Conservation (phyloP, 2,329 filamentous ascomycete genomes). For the Penicillium sp. region DNA sequence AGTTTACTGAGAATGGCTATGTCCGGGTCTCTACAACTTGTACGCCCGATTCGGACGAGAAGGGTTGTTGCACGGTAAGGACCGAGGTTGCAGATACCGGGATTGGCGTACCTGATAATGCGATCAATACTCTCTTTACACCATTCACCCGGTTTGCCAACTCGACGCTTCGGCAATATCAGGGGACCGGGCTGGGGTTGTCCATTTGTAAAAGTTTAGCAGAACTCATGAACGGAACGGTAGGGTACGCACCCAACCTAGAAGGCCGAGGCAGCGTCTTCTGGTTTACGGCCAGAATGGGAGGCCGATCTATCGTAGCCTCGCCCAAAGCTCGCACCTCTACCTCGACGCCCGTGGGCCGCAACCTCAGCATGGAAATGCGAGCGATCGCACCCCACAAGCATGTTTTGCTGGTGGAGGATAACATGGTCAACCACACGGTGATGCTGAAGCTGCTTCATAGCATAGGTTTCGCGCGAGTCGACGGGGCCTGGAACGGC, state of each 20-base stretch:
- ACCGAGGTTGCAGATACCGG: conserved; percentile 61
- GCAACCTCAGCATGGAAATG: conserved; percentile 37
- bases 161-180: conserved; percentile 58
- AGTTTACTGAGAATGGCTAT: conserved; percentile 64
- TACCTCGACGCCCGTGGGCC: conserved; percentile 17
- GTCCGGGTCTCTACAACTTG: conserved; percentile 53
- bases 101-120: conserved; percentile 56
- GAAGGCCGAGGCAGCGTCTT: conserved; percentile 56
- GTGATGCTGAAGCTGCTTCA: conserved; percentile 46
- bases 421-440: conserved; percentile 50
- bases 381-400: conserved; percentile 44
- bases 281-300: conserved; percentile 56
- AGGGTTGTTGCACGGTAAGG: conserved; percentile 50
- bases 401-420: conserved; percentile 48
- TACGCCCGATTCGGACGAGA: conserved; percentile 46
- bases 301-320: conserved; percentile 39
- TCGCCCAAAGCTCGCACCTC: conserved; percentile 34
- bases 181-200: conserved; percentile 62
- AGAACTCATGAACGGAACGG: conserved; percentile 61
- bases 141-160: conserved; percentile 63
- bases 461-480: conserved; percentile 47
- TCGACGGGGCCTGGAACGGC: conserved; percentile 52
- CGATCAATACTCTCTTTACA: conserved; percentile 56
- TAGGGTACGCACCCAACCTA: conserved; percentile 53
- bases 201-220: conserved; percentile 63